Conservation (phyloP, 2,329 filamentous ascomycete species). For the Mycogone perniciosa region DNA sequence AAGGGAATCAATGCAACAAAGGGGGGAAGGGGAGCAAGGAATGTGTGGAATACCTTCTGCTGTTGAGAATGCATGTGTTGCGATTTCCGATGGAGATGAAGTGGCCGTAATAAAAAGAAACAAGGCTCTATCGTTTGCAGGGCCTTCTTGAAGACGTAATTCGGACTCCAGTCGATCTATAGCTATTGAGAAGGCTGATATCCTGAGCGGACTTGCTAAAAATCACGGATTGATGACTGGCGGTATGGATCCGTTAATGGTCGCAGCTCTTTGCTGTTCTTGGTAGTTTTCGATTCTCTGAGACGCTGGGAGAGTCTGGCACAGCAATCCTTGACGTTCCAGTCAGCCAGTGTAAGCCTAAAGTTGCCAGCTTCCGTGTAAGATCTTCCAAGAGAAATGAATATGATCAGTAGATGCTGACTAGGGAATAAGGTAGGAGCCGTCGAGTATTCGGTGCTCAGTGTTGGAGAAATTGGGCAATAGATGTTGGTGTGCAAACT, state of each 20-base stretch:
- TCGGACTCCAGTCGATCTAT: background rate
- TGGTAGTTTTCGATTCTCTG: too few species aligned
- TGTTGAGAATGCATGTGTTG: slow-evolving; percentile 28
- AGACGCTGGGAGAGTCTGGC: too few species aligned
- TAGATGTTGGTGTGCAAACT: too few species aligned
- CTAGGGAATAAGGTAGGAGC: too few species aligned
- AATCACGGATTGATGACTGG: background rate
- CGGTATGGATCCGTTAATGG: background rate
- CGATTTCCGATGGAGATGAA: slow-evolving; percentile 9
- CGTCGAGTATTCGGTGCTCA: too few species aligned
- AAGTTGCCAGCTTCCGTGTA: too few species aligned
- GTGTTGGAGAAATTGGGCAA: too few species aligned
- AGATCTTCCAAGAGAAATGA: too few species aligned
- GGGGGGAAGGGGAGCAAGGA: background rate
- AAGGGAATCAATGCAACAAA: background rate
- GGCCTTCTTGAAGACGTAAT: background rate
- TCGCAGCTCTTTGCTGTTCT: too few species aligned
- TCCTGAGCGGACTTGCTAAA: background rate
- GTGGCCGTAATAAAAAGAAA: background rate
- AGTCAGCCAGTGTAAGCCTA: too few species aligned
- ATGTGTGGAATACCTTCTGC: slow-evolving; percentile 21
- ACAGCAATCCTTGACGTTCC: too few species aligned
- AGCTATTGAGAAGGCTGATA: background rate
- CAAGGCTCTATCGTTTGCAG: background rate
- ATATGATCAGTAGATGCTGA: too few species aligned